These are phyloP conservation scores for Penstemon barbatus DNA, from an alignment of 257 asterid species.

Conservation along the genomic window DNA sequence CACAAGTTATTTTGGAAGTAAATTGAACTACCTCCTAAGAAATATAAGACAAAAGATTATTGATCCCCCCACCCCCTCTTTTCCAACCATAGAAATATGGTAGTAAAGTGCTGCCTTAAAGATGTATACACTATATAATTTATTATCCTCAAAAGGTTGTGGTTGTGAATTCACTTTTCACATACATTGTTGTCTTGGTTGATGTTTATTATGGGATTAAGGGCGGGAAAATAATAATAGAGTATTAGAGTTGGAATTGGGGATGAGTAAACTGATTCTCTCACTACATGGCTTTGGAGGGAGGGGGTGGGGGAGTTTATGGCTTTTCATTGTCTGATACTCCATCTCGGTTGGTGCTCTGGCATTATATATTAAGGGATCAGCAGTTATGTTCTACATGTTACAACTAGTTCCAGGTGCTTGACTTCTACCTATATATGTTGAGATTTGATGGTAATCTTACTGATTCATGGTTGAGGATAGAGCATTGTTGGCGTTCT, in stretches of 20 bases:
- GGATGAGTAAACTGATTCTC: too few species aligned
- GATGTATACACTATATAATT: background rate
- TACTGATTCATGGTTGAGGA: constrained; percentile 1
- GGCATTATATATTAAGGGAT: background rate
- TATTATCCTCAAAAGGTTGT: background rate
- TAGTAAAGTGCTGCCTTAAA: background rate
- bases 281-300: too few species aligned
- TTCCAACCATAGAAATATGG: too few species aligned
- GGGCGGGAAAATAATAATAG: background rate
- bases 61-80: background rate
- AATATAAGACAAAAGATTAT: background rate
- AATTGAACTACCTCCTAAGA: background rate
- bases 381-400: background rate
- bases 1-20: background rate
- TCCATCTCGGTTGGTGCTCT: background rate
- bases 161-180: background rate
- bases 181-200: background rate
- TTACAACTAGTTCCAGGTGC: background rate
- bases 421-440: background rate
- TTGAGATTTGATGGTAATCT: constrained; percentile 7
- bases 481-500: background rate
- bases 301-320: too few species aligned
- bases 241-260: background rate
- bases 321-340: background rate
- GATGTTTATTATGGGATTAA: background rate